Base-by-base conservation (phyloP, 2,329 filamentous ascomycete species). In the Fusarium pseudonygamai region DNA sequence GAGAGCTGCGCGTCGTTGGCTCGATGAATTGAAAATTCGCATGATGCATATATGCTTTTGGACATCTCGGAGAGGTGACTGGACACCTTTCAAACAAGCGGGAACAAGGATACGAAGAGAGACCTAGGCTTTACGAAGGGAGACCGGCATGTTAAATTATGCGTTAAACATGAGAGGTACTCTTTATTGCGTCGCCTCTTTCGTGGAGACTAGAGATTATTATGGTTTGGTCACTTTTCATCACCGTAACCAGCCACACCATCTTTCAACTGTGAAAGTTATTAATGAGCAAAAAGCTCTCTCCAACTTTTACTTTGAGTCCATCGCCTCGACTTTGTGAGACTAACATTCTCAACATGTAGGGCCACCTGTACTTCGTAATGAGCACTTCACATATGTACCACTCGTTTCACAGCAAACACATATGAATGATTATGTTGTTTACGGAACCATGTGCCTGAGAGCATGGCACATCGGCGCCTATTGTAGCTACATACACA, bases 1-100 rank as follows among this genome's bases (percentile, higher is more conserved):
- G 60, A 53, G 65, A 73, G 70, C 70, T 64, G 62, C 49, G 63
- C 65, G 46, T 64, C 55, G n/a, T 73, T 57, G 58, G 71, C 60
- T 65, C 36, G 62, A 67, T 64, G 61, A 59, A 69, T 57, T 59
- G 68, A 57, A 57, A 50, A 64, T 67, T 65, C 49, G 20, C 56
- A 68, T 43, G 63, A 67, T 59, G n/a, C 47, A 43, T 43, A 37
- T 53, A 52, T 60, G 37, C 40, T 30, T 45, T 52, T 64, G 58
- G 50, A 49, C 58, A 34, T 55, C 30, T 30, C 28, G 22, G 60
- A 60, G 56, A 64, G 62, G 52, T 50, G 55, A 22, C 37, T 16
- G 18, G 18, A 26, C 52, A 53, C 69, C 26, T 72, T 69, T 49
- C 52, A 66, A 70, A 52, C 55, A 53, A 60, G 59, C 42, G 36